A percentile compares a stretch with the other conserved stretches of the same genome.
Evolutionary conservation across 2,329 filamentous ascomycete species (phyloP).

Genomic region (Dactylonectria macrodidyma): DNA sequence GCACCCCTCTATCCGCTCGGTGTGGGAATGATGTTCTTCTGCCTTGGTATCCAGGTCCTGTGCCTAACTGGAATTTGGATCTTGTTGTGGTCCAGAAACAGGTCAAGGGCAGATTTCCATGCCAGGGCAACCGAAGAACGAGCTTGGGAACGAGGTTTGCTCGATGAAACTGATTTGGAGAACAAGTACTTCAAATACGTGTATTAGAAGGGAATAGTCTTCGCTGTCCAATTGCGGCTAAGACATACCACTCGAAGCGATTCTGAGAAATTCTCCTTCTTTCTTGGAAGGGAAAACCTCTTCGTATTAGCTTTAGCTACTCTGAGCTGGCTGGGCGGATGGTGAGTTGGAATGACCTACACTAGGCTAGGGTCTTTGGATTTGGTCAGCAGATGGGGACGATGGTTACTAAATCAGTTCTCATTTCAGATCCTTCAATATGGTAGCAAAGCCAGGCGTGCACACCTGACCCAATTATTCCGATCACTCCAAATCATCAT

Average conservation of each 20-base stretch:
- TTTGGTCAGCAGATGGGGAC: too few species aligned
- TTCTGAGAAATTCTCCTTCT: neutral
- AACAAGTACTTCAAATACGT: constrained; percentile 37
- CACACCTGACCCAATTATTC: too few species aligned
- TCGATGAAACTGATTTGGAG: constrained; percentile 35
- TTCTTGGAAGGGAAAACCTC: too few species aligned
- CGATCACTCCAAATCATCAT: neutral
- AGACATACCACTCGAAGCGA: neutral
- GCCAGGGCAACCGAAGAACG: constrained; percentile 9
- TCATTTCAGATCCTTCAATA: too few species aligned
- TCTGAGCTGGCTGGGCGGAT: too few species aligned
- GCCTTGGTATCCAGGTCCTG: constrained; percentile 26
- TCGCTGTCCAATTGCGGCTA: neutral
- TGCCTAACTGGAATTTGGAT: constrained; percentile 31
- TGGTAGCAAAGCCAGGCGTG: too few species aligned
- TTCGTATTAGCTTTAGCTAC: too few species aligned
- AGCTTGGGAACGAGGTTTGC: constrained; percentile 29
- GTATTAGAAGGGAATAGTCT: constrained; percentile 13
- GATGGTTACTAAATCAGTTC: too few species aligned
- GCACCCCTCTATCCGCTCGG: constrained; percentile 34
- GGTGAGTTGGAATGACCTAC: too few species aligned
- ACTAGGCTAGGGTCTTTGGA: too few species aligned
- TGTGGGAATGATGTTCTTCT: constrained; percentile 39
- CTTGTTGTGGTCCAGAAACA: constrained; percentile 30
- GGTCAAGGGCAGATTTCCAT: constrained; percentile 17